Conservation (phyloP, 371 early-diverging fungal genomes). For the Capniomyces stellatus region DNA sequence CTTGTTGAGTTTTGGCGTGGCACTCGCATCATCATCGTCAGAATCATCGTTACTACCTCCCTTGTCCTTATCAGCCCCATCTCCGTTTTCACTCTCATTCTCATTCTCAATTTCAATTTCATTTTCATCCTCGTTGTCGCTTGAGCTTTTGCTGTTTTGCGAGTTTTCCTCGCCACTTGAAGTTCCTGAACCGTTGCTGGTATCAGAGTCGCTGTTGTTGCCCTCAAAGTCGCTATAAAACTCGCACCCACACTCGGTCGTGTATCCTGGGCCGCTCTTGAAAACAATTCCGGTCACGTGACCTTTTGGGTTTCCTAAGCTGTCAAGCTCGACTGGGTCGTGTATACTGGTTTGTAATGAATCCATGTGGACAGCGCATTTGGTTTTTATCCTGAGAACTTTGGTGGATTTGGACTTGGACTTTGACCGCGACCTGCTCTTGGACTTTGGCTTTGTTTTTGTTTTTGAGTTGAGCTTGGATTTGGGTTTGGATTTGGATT, state of each 20-base stretch:
- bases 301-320: no score
- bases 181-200: slow-evolving; percentile 8
- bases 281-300: no score
- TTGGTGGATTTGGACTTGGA: neutral
- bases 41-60: neutral
- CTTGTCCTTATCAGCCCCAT: slow-evolving; percentile 26
- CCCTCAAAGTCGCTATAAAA: no score
- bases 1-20: slow-evolving; percentile 70
- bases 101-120: slow-evolving; percentile 38
- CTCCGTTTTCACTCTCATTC: slow-evolving; percentile 17
- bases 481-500: no score
- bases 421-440: no score
- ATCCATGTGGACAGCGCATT: slow-evolving; percentile 7
- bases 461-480: no score
- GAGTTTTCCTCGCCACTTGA: no score
- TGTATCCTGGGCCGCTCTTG: no score
- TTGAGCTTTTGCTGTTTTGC: slow-evolving; percentile 7
- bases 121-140: slow-evolving; percentile 17
- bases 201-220: slow-evolving; percentile 1
- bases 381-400: slow-evolving; percentile 2
- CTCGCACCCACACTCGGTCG: no score
- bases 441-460: no score
- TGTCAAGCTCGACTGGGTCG: no score
- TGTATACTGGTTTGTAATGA: no score
- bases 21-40: slow-evolving; percentile 22